Base-by-base conservation (phyloP, 768 basidiomycete species). In the Paxillus rubicundulus region DNA sequence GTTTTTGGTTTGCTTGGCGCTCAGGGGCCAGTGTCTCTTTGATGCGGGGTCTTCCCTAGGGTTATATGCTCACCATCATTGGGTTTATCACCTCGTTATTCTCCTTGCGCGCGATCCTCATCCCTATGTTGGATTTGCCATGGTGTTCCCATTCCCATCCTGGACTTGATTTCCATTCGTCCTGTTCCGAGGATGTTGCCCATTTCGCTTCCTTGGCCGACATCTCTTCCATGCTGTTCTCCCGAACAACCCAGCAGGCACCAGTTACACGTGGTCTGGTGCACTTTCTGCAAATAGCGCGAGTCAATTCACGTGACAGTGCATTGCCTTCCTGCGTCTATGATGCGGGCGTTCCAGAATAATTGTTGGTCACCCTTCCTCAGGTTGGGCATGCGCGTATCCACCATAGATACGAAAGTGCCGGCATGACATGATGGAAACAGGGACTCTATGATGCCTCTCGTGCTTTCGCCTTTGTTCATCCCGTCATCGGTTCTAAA, bases 251-350 rank as follows among this genome's bases (percentile, higher is more conserved):
- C 40, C 18, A 18, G 40, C 4, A 21, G 27, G 21, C 42, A 8
- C 9, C 6, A 14, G 42, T 8, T 30, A 16, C 32, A 24, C 30
- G 37, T 21, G 21, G 32, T 6, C 44, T 28, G 5, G 1, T 34
- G 12, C 17, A 17, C 40, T 18, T 6, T 33, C 24, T 24, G 24
- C 4, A 6, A 2, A 24, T 6, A 24, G 24, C 6, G 24, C 24
- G 4, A 24, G 6, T 24, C 16, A 5, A 37, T 14, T 50, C 43
- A 51, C 48, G 52, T 36, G 45, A 48, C 53, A 51, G 34, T 49
- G 30, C 24, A 10, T 13, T 16, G 9, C n/a, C 36, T 14, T 14
- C 9, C 13, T 38, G 18, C 34, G 9, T 17, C 28, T 28, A 44
- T 32, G 42, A 32, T 17, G 36, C 18, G 39, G 24, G 24, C 45